A percentile compares a stretch with the other conserved stretches of the same genome.
Conservation (phyloP, 169 alveolate genomes). For the Besnoitia besnoiti region DNA sequence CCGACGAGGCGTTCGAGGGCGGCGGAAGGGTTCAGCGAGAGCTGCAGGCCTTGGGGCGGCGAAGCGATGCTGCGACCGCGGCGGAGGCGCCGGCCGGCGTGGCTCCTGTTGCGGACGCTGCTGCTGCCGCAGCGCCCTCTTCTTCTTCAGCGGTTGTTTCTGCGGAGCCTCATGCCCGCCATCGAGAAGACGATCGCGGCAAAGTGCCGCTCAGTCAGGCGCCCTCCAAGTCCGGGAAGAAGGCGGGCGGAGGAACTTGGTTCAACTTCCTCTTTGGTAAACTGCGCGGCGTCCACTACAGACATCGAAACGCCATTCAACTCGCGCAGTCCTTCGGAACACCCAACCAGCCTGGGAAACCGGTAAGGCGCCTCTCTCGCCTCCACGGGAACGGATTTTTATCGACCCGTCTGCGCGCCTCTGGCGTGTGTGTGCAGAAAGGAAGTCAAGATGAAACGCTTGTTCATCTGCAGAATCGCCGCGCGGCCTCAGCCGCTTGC, state of each 20-base stretch:
- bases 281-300: not conserved
- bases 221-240: not conserved
- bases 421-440: not conserved
- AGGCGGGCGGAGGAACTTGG: not conserved
- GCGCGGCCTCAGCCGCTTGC: too few species aligned
- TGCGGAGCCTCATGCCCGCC: not conserved
- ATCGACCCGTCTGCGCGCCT: not conserved
- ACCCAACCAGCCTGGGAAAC: conserved; percentile 52
- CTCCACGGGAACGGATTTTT: not conserved
- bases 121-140: not conserved
- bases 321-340: conserved; percentile 47
- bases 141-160: not conserved
- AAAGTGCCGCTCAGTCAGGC: not conserved
- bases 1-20: too few species aligned
- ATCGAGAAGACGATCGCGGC: not conserved
- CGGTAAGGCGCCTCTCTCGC: conserved; percentile 19
- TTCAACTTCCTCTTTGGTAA: not conserved
- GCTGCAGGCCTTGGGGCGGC: too few species aligned
- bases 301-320: conserved; percentile 21
- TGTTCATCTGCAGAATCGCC: too few species aligned
- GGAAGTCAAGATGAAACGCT: not conserved
- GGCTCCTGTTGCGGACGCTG: too few species aligned
- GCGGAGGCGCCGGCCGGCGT: too few species aligned
- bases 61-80: too few species aligned
- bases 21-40: too few species aligned